Base-by-base conservation (phyloP, 1,284 basidiomycete species). In the Gomphus sp. region DNA sequence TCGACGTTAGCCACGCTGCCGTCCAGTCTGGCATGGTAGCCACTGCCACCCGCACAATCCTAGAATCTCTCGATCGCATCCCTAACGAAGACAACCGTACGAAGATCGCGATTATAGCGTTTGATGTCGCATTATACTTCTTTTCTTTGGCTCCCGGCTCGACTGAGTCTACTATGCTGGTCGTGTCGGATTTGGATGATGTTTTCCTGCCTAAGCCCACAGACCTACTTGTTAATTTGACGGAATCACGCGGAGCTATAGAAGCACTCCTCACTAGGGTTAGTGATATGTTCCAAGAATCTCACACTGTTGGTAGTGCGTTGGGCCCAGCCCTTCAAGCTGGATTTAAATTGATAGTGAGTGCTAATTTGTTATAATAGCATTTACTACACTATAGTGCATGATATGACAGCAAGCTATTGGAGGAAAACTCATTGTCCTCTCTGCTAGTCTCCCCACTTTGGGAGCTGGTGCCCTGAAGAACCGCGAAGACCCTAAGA, bases 121-220 rank as follows among this genome's bases (percentile, higher is more conserved):
- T 93, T 65, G 96, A 99, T 67, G 84, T 86, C 8, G 89, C 92
- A 5, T 75, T 99, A 51, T 96, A 99, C 76, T 99, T 99, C 80
- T 99, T 99, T 81, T 95, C 92, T 48, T 80, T 98, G 69, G 76
- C 85, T 34, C 81, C 93, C 48, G 93, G 89, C 28, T 79, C 83
- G 22, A 78, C 88, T 0, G 96, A 99, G 48, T 85, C 93, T 1
- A 84, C 85, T 16, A 98, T 99, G 94, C 82, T 99, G 44, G 96
- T 99, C 48, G 94, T 99, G 6, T 93, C 93, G 6, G 97, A 99
- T 70, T 81, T 96, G 49, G 91, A 97, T 53, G 97, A 99, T 66
- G 93, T 98, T 61, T 99, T 98, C 80, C 76, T 99, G 28, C 97
- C 97, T 18, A 96, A 97, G 74, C 96, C 97, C 1, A 92, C 86